Base-by-base conservation (phyloP, 73 alveolate genomes). In the Durusdinium trenchii region DNA sequence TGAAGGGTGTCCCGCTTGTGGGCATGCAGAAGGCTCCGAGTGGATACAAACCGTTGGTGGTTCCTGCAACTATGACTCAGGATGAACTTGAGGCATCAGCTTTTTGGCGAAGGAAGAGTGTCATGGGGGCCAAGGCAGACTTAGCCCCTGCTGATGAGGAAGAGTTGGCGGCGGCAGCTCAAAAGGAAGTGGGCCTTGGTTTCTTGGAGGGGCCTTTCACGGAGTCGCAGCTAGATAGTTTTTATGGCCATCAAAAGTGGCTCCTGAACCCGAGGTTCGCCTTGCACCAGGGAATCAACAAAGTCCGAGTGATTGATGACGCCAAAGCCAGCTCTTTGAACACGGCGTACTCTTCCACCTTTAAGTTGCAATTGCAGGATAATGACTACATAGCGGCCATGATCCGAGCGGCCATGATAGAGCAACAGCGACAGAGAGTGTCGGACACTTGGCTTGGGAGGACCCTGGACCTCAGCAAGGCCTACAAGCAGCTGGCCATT, bases 271-370 rank as follows among this genome's bases (percentile, higher is more conserved):
- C 83, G 0, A 0, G 95, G 1, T 86, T 86, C 36, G 64, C 61
- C 0, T 83, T 86, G 3, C 30, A 9, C n/a, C 95, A 86, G 45
- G 95, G 95, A 30, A 20, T 78, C 16, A 3, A 43, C 10, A 85
- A 85, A 43, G 50, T 47, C 38, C 75, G 94, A 0, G 54, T 60
- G 28, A 84, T 84, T 12, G 94, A 86, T 26, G 95, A 86, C 47
- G 95, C 95, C 35, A 84, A 52, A 38, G 50, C 6, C 54, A 51
- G 78, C 18, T 2, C 52, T 3, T n/a, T 84, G 42, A 84, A 86
- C 32, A n/a, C 61, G 0, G 95, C 95, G 3, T 86, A 60, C 35
- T 35, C 83, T 0, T 10, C 83, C 0, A 60, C 95, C 36, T 60
- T 86, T 3, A 57, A 62, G 38, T 6, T 86, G 38, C 83, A 86